These are phyloP conservation scores for Trametes cingulata DNA, from an alignment of 768 basidiomycete genomes.

Conservation along the genomic window DNA sequence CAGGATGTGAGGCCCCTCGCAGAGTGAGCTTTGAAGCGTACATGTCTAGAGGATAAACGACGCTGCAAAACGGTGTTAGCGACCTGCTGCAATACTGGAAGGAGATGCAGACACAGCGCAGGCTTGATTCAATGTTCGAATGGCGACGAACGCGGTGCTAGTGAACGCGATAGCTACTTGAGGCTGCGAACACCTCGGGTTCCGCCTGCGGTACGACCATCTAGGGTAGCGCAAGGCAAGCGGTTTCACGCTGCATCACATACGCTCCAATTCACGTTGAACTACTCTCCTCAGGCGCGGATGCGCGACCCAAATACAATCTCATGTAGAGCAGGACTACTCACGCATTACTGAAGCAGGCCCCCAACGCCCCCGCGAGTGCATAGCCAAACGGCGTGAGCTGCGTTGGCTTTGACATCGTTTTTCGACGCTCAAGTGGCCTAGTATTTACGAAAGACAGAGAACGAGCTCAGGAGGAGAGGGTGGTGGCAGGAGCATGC, in stretches of 20 bases:
- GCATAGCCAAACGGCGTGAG: slow-evolving; percentile 89
- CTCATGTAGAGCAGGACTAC: slow-evolving; percentile 41
- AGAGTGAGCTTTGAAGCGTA: background rate
- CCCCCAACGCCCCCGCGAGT: slow-evolving; percentile 89
- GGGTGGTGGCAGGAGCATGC: background rate
- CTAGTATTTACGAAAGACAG: slow-evolving; percentile 3
- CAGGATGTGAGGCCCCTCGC: background rate
- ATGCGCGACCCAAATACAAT: background rate
- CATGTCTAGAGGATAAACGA: slow-evolving; percentile 96
- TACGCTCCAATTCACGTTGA: no score
- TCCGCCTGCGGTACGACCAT: no score
- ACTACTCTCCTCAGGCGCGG: background rate
- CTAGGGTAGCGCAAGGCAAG: no score
- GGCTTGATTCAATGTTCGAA: no score
- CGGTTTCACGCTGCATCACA: background rate
- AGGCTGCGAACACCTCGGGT: no score
- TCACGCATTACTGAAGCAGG: slow-evolving; percentile 91
- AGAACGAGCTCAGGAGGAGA: background rate
- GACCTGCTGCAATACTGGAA: slow-evolving; percentile 4
- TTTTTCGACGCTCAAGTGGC: slow-evolving; percentile 41
- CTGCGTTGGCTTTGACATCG: slow-evolving; percentile 29
- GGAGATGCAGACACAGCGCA: no score
- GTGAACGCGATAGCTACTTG: no score
- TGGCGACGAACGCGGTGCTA: no score
- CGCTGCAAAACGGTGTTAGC: slow-evolving; percentile 43